Base-by-base conservation (phyloP, 768 basidiomycete species). In the Austroboletus festivus region DNA sequence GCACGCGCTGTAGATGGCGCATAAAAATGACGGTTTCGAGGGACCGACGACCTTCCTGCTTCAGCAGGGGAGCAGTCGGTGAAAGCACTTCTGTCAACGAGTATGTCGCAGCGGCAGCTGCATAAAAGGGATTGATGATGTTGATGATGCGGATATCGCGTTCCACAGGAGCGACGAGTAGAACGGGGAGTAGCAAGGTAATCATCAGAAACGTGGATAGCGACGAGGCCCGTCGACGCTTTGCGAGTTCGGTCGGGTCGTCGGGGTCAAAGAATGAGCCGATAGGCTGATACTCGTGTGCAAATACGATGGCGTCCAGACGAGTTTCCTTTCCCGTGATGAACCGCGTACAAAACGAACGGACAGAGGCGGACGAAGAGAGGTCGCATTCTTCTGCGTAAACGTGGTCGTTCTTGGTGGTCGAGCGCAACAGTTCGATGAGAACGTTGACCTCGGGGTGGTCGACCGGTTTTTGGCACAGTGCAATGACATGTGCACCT, bases 111-210 rank as follows among this genome's bases (percentile, higher is more conserved):
- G 80, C 72, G 0, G 89, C 86, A 1, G 93, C 90, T 2, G 91
- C 84, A 57, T 95, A 96, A 56, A 91, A 90, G 3, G 92, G 92
- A 50, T 93, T 92, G 61, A 94, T 78, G 34, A 93, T 74, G 47
- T 83, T 84, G 62, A 97, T 73, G 54, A 96, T 80, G n/a, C 93
- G 85, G 35, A 96, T 90, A 54, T 93, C 89, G 30, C 93, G 78
- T 62, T 93, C 93, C n/a, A 78, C 74, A 0, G 93, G 92, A 0
- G 89, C 85, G 21, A 87, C 81, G 15, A 96, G 80, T 4, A 95
- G 71, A 23, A 79, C 74, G 3, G 93, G 92, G 0, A 95, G 76
- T 0, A 96, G 75, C 6, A 89, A 73, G 2, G 91, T 93, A 7
- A 80, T 74, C 5, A 93, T 75, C 47, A 93, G 71, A 68, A 93